A percentile compares a stretch with the other conserved stretches of the same genome.
These are phyloP conservation scores for Scutellaria baicalensis DNA, from an alignment of 257 asterid species.

Conservation along the genomic window DNA sequence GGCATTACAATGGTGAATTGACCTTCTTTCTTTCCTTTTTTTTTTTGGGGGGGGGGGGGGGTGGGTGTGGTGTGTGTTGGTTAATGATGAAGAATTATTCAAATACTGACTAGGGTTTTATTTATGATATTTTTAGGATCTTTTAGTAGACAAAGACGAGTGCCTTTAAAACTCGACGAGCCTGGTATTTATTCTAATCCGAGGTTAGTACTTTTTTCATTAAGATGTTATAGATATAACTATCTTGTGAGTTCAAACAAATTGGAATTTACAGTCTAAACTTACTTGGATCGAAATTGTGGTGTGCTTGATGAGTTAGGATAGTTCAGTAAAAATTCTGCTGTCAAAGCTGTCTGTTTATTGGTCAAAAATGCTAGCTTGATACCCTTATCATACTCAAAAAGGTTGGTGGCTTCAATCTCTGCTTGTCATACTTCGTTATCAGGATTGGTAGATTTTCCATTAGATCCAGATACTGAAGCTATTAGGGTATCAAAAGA, in stretches of 20 bases:
- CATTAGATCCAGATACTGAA: not conserved
- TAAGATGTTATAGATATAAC: not conserved
- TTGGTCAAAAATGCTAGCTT: not conserved
- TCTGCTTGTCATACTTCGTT: not conserved
- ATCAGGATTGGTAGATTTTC: too few relatives aligned
- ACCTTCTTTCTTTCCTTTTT: not conserved
- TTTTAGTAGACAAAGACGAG: slow-evolving; percentile 36
- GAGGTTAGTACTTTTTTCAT: slow-evolving; percentile 41
- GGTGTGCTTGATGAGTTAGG: not conserved
- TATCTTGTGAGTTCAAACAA: not conserved
- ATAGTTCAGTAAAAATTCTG: not conserved
- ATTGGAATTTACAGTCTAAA: not conserved
- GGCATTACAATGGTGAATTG: not conserved
- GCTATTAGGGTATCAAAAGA: not conserved
- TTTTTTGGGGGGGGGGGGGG: not conserved
- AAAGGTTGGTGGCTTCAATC: not conserved
- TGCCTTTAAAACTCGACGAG: slow-evolving; percentile 40
- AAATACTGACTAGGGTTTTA: not conserved
- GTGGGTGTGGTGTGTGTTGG: not conserved
- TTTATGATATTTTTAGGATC: slow-evolving; percentile 42
- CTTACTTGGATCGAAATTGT: not conserved
- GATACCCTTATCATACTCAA: not conserved
- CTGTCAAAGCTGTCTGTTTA: not conserved
- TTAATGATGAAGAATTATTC: not conserved
- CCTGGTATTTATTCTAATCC: slow-evolving; percentile 26